Percentiles rank a stretch among this genome's conserved stretches.
Conservation (phyloP, 306 rosid genomes). For the Castanopsis chinensis region DNA sequence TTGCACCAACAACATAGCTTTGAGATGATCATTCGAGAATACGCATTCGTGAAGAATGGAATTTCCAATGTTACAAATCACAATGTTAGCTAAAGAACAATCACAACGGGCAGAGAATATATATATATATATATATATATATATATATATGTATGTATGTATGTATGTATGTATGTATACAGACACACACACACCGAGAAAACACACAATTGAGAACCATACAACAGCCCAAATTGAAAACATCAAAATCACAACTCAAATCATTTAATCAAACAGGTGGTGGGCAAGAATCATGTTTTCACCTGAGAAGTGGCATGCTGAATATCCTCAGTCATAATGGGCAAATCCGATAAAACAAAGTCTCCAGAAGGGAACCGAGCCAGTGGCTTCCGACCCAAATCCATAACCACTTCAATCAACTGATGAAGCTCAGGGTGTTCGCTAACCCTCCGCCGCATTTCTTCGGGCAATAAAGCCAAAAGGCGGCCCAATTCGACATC, state of each 20-base stretch:
- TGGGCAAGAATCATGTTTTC: conserved; percentile 7
- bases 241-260: not conserved
- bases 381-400: conserved; percentile 89
- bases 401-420: conserved; percentile 89
- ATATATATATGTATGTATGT: no score
- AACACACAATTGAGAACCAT: not conserved
- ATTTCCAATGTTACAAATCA: not conserved
- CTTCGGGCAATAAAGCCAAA: conserved; percentile 70
- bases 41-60: not conserved
- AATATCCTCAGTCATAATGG: conserved; percentile 65
- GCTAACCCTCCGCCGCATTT: conserved; percentile 66
- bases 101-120: no score
- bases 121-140: no score
- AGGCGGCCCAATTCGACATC: conserved; percentile 73
- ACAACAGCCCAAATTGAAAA: not conserved
- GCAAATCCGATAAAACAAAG: conserved; percentile 63
- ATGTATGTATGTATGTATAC: no score
- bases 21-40: not conserved
- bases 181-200: not conserved
- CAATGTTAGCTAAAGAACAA: not conserved
- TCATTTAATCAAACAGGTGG: conserved; percentile 26
- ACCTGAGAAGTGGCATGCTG: conserved; percentile 88
- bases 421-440: conserved; percentile 68
- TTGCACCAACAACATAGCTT: not conserved
- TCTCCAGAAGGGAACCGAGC: conserved; percentile 93